These are phyloP conservation scores for Boletales sp. DNA, from an alignment of 768 basidiomycete genomes.

Conservation along the genomic window DNA sequence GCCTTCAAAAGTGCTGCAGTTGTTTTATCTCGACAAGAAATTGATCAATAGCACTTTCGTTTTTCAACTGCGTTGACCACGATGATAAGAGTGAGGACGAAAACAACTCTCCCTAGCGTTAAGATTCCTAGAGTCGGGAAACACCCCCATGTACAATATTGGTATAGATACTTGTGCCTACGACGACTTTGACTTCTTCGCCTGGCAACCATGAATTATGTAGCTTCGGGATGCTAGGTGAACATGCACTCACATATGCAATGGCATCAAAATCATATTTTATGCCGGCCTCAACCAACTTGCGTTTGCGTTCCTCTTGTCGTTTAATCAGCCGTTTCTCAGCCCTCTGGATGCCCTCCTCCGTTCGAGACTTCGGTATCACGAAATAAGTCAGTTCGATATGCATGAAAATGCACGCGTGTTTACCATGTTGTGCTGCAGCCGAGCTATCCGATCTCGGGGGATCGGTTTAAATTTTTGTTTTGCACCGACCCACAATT, in stretches of 20 bases:
- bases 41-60: no score
- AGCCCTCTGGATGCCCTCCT: slow-evolving; percentile 61
- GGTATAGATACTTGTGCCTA: slow-evolving; percentile 2
- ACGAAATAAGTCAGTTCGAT: slow-evolving; percentile 5
- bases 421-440: slow-evolving; percentile 78
- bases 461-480: slow-evolving; percentile 85
- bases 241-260: slow-evolving; percentile 65
- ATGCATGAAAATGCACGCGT: neutral
- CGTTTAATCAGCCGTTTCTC: slow-evolving; percentile 69
- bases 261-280: slow-evolving; percentile 80
- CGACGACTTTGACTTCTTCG: slow-evolving; percentile 35
- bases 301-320: slow-evolving; percentile 73
- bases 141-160: neutral
- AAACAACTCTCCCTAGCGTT: no score
- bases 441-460: slow-evolving; percentile 60
- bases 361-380: slow-evolving; percentile 59
- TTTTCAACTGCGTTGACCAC: no score
- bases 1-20: no score
- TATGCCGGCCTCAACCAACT: slow-evolving; percentile 78
- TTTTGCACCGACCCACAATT: slow-evolving; percentile 97
- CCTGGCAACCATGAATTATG: slow-evolving; percentile 14
- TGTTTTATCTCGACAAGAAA: no score
- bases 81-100: no score
- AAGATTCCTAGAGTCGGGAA: no score
- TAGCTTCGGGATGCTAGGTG: neutral